Conservation (phyloP, 1,284 basidiomycete species). For the Sphaerobolus stellatus region DNA sequence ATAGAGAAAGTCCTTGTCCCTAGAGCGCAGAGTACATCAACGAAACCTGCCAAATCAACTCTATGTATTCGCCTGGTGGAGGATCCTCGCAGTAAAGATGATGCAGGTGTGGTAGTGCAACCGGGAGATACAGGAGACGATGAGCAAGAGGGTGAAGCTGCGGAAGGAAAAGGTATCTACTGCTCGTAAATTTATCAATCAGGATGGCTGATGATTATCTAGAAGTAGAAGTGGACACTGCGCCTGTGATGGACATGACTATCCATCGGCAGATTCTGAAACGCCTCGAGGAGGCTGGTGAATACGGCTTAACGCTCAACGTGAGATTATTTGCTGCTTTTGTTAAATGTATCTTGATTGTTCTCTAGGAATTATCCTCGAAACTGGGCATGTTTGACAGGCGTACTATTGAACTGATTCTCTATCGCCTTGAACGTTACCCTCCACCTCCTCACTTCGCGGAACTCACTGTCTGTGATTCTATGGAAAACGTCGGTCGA, state of each 20-base stretch:
- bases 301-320: conserved; percentile 65
- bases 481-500: conserved; percentile 75
- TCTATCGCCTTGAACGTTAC: conserved; percentile 62
- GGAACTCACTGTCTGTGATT: conserved; percentile 63
- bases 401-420: conserved; percentile 75
- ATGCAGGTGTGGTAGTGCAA: conserved; percentile 9
- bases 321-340: conserved; percentile 38
- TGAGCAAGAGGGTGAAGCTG: conserved; percentile 9
- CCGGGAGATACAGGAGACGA: conserved; percentile 35
- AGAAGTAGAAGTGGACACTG: neutral
- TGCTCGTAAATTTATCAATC: neutral
- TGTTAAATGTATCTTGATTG: conserved; percentile 2
- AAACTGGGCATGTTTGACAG: conserved; percentile 70
- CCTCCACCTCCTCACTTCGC: conserved; percentile 65
- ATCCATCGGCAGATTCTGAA: conserved; percentile 76
- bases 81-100: neutral
- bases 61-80: conserved; percentile 19
- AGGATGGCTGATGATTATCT: neutral
- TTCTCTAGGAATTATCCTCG: conserved; percentile 59
- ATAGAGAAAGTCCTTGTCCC: conserved; percentile 63
- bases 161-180: neutral
- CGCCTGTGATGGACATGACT: conserved; percentile 46
- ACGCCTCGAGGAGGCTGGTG: conserved; percentile 63
- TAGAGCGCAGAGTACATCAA: neutral
- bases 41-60: no score